Conservation (phyloP, 257 asterid species). For the Jasminum sambac region DNA sequence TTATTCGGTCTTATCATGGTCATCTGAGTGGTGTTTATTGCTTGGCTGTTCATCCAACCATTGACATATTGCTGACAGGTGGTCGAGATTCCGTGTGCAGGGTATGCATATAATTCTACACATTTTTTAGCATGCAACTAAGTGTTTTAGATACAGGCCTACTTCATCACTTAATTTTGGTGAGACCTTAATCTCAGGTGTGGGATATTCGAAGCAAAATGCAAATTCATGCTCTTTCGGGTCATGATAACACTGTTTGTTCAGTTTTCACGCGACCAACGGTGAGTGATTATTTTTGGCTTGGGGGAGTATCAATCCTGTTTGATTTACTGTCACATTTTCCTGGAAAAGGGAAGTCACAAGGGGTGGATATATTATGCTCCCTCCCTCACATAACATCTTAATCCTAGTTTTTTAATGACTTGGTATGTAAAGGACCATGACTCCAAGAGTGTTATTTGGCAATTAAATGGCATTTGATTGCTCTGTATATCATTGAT, state of each 20-base stretch:
- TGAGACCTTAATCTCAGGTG: conserved; percentile 39
- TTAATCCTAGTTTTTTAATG: background rate
- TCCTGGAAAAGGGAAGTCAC: background rate
- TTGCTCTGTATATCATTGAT: background rate
- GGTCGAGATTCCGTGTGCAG: conserved; percentile 97
- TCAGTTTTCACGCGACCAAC: conserved; percentile 88
- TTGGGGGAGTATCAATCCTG: background rate
- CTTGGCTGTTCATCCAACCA: conserved; percentile 92
- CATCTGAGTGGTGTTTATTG: conserved; percentile 98
- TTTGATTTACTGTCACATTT: background rate
- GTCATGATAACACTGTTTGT: conserved; percentile 97
- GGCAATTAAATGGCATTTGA: background rate
- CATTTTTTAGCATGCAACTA: background rate
- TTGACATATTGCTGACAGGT: conserved; percentile 84
- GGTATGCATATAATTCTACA: conserved; percentile 40
- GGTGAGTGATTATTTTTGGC: conserved; percentile 42
- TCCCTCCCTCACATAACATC: background rate
- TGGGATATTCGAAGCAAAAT: conserved; percentile 98
- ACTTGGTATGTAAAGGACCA: background rate
- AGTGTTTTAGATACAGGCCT: conserved; percentile 11
- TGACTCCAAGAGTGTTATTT: background rate
- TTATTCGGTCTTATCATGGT: conserved; percentile 93
- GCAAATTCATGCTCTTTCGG: conserved; percentile 87
- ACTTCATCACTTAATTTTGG: conserved; percentile 22
- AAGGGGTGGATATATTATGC: background rate